phyloP scores from a whole-genome alignment of 371 early-diverging fungal genomes.

The Blakeslea trispora region DNA sequence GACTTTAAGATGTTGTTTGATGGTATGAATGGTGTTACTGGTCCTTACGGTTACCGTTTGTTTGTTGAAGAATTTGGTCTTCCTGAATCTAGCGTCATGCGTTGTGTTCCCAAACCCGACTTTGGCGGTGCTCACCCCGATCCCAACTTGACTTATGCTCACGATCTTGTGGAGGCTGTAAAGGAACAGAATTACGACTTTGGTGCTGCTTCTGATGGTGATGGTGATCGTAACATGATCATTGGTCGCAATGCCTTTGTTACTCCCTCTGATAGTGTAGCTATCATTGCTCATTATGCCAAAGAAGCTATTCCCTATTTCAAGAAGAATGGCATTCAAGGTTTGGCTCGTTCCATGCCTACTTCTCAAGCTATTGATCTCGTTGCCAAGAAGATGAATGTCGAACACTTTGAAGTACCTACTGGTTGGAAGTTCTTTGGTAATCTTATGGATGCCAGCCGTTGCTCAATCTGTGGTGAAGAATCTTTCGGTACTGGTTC shows the following conservation, averaged over 20 bases:
- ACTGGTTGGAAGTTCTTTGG: constrained; percentile 98
- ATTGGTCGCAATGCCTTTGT: constrained; percentile 93
- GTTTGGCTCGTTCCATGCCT: constrained; percentile 96
- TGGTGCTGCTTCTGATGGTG: constrained; percentile 95
- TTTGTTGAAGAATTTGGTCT: constrained; percentile 91
- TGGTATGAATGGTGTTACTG: constrained; percentile 97
- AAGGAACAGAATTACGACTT: constrained; percentile 77
- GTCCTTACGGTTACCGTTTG: constrained; percentile 87
- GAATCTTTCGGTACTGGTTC: constrained; percentile 98
- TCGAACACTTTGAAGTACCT: constrained; percentile 86
- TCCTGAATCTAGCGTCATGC: constrained; percentile 79
- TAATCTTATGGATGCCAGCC: constrained; percentile 97
- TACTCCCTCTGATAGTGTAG: constrained; percentile 96
- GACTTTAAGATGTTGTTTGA: constrained; percentile 91
- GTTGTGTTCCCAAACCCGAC: constrained; percentile 80
- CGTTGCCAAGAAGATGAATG: constrained; percentile 83
- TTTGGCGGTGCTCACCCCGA: constrained; percentile 98
- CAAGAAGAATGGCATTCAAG: constrained; percentile 78
- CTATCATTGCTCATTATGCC: constrained; percentile 93
- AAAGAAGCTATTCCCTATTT: constrained; percentile 89
- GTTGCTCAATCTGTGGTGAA: constrained; percentile 95
- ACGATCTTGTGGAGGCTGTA: constrained; percentile 91
- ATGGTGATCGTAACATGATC: constrained; percentile 97
- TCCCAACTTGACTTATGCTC: constrained; percentile 97
- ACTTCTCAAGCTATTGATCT: constrained; percentile 90